Evolutionary conservation across 345 rosid species (phyloP), one percentile per base, ranked within the genome.

Genomic region (Excoecaria cochinchinensis): DNA sequence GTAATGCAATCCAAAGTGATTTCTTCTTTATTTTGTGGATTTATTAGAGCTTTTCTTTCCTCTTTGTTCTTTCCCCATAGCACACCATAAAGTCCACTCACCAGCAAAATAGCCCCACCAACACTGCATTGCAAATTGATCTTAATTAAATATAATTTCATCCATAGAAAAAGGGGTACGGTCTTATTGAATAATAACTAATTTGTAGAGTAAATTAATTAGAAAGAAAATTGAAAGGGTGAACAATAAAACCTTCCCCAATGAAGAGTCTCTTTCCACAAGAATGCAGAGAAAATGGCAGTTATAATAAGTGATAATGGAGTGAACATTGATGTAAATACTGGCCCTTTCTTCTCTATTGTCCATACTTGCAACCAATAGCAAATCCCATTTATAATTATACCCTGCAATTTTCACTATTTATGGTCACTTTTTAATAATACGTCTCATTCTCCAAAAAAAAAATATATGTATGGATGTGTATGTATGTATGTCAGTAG

Each of bases 321-420:
- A 75, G 96, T 89, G 82, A 89, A 94, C 69, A 85, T 84, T 60
- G 97, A 84, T 4, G 89, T 83, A 83, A 90, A 94, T 60, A 94
- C 93, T 17, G 98, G 96, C 4, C 98, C 97, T 82, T 85, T 94
- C 87, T 89, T 89, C 86, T 92, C 89, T 72, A 90, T 88, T 0
- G 86, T 83, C 98, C 98, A 92, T 3, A 89, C 88, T 94, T 92
- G 98, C 46, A 94, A 70, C 92, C 96, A 92, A 78, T 90, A 92
- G 21, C 93, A 82, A 12, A 92, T 77, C 7, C 93, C 96, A 64
- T 85, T 89, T 55, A 94, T 90, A 47, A 87, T 67, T 62, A 92
- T 77, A 9, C 98, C 98, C 98, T 94, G 88, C 81, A 51, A 74
- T 56, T 69, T 69, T 57, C 63, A 57, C 24, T 39, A 67, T 12